These are phyloP conservation scores for cucumber (Cucumis sativus) DNA, from an alignment of 306 rosid species.

Conservation along the genomic window Cucumber_9930_V3 NC_026657.2:15365001-15365500, in stretches of 20 bases:
- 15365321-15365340: constrained; percentile 77
- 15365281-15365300: constrained; percentile 67
- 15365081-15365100: neutral
- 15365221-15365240: constrained; percentile 2
- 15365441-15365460: neutral
- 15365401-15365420: constrained; percentile 1
- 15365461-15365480: constrained; percentile 9
- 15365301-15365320: constrained; percentile 80
- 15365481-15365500: constrained; percentile 9
- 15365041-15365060: neutral
- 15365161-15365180: neutral
- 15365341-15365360: constrained; percentile 58
- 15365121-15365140: neutral
- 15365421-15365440: neutral
- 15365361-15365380: constrained; percentile 60
- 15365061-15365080: neutral
- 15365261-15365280: constrained; percentile 71
- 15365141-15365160: neutral
- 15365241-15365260: neutral
- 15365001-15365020: constrained; percentile 10
- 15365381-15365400: constrained; percentile 97
- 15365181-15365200: neutral
- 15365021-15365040: constrained; percentile 2
- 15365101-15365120: neutral
- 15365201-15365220: neutral